Evolutionary conservation across 768 basidiomycete genomes (phyloP).

Genomic region (Russula compacta): DNA sequence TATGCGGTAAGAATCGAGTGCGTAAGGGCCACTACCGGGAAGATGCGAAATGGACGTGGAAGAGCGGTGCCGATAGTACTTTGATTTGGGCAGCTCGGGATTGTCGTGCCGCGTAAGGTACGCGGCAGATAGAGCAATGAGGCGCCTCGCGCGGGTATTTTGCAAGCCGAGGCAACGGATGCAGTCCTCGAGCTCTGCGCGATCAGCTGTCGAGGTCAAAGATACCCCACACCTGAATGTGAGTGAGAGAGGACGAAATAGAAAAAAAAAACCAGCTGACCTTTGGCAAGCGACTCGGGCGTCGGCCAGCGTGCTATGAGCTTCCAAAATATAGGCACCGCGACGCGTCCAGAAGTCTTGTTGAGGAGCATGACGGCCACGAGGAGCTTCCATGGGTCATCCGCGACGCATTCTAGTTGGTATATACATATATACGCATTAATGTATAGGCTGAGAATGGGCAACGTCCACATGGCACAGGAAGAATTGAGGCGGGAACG

Average conservation of each 20-base stretch:
- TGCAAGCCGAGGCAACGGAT: conserved; percentile 53
- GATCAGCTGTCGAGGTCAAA: conserved; percentile 29
- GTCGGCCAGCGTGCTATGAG: conserved; percentile 51
- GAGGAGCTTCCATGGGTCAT: conserved; percentile 62
- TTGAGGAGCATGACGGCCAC: conserved; percentile 62
- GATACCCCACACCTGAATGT: too few species aligned
- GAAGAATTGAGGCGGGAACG: neutral
- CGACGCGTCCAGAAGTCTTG: conserved; percentile 53
- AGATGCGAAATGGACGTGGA: conserved; percentile 42
- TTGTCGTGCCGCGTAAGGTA: conserved; percentile 41
- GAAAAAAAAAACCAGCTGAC: conserved; percentile 27
- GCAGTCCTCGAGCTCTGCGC: conserved; percentile 35
- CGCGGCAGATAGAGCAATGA: conserved; percentile 43
- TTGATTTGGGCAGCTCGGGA: neutral
- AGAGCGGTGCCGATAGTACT: conserved; percentile 17
- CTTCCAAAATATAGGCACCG: conserved; percentile 56
- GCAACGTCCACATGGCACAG: neutral
- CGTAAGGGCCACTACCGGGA: conserved; percentile 61
- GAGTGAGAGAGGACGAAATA: neutral
- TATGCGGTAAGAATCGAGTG: conserved; percentile 68
- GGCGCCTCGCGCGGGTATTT: conserved; percentile 44
- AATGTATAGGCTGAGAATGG: neutral
- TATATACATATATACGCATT: neutral
- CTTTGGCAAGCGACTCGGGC: conserved; percentile 43
- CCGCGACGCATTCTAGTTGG: conserved; percentile 38